Base-by-base conservation (phyloP, 1,284 basidiomycete species). In the Leccinum laetum region DNA sequence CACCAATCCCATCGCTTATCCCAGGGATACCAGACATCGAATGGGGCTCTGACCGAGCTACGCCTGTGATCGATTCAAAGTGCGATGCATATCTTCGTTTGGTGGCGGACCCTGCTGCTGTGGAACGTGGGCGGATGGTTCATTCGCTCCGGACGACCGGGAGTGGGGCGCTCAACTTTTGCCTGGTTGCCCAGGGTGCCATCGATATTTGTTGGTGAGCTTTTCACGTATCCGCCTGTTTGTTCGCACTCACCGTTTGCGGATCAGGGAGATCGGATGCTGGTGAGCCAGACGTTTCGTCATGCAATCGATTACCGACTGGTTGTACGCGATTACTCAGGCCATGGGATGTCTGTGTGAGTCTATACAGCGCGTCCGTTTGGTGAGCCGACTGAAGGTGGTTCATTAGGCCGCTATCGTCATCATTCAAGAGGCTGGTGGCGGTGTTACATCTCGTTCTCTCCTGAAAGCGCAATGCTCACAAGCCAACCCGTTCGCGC, bases 361-460 rank as follows among this genome's bases (percentile, higher is more conserved):
- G 84, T 79, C 53, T 55, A 35, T 59, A 5, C 18, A 46, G 59
- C 5, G 26, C 2, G 10, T 64, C 26, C 52, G 8, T 18, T 5
- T 18, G 37, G 16, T 18, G 8, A 57, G 14, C 18, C 18, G 46
- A 58, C 29, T 59, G 60, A 66, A 37, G 8, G 0, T 0, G 4
- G 49, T n/a, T 13, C 14, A 71, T 2, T 75, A 89, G 81, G 90
- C 96, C 46, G 57, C 95, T 0, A 89, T 94, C 52, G 89, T 96
- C 67, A 95, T 99, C 70, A 92, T 94, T 1, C 84, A 93, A 70
- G 96, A 98, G 77, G 93, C 96, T 1, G 95, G 95, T 9, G 89
- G 92, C 14, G 79, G 90, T 39, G 87, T 93, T 10, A 90, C 89
- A 32, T 86, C 86, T 13, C 87, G 88, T 65, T 77, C 79, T 6